Base-by-base conservation (phyloP, 768 basidiomycete genomes). In the Boletus eberwhitei region DNA sequence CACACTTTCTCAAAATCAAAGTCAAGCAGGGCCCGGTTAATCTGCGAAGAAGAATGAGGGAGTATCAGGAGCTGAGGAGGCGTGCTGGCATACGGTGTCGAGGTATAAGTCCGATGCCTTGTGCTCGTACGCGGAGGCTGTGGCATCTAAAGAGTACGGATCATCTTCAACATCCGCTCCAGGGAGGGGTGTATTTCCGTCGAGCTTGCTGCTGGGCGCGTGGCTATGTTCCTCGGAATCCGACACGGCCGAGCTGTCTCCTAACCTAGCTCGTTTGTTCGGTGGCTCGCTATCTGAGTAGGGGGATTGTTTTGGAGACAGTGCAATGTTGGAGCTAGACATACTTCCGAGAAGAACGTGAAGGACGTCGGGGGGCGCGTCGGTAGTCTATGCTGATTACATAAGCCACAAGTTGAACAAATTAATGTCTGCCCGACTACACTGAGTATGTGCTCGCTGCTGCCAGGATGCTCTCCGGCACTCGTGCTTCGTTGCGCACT, bases 1-100 rank as follows among this genome's bases (percentile, higher is more conserved):
- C 97, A 99, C 26, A 98, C 83, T 78, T 96, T 94, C 75, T 99
- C 97, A 64, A 99, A 99, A 74, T 99, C 97, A 74, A 99, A 99
- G 73, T 99, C 97, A 53, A 99, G 83, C 42, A 85, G 79, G 44
- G 81, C 83, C 57, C 97, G 83, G 70, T 97, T 93, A 59, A 98
- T 90, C 95, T 98, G 67, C 54, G 60, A 58, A 50, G 37, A 53
- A 52, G 56, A 32, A 62, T 68, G 57, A 68, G 61, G 46, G 57
- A 29, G 35, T 48, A 39, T 54, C 50, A 45, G 41, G 43, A 52
- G 59, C 29, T 43, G 41, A 52, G 46, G 59, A 50, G 52, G 50
- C 57, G 41, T 61, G 57, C 38, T 54, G 55, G 74, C 87, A 69
- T 73, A 89, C 94, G 54, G 94, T 97, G 75, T 98, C 94, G 50